Conservation (phyloP, 2,329 filamentous ascomycete genomes). For the Alternaria gaisen region DNA sequence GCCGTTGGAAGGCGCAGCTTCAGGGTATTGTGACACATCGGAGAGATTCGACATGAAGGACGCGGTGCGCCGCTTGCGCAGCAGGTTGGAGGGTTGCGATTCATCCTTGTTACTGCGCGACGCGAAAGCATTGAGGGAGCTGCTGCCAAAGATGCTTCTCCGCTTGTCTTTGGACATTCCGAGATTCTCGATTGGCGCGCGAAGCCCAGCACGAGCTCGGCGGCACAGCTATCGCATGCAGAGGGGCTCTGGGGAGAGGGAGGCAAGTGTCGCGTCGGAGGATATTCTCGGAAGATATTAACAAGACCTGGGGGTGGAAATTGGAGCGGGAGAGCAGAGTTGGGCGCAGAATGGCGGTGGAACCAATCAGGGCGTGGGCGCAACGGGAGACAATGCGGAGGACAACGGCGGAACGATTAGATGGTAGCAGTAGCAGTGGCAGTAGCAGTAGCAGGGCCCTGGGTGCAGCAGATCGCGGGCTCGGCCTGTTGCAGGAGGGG, state of each 20-base stretch:
- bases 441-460: background rate
- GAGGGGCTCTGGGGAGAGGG: constrained; percentile 18
- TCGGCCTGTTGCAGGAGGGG: constrained; percentile 11
- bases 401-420: constrained; percentile 7
- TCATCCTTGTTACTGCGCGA: constrained; percentile 44
- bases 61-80: constrained; percentile 50
- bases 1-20: constrained; percentile 27
- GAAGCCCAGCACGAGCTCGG: constrained; percentile 44
- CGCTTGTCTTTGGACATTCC: constrained; percentile 50
- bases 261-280: constrained; percentile 16
- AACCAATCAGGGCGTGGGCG: constrained; percentile 21
- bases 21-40: constrained; percentile 34
- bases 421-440: background rate
- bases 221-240: constrained; percentile 33
- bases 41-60: constrained; percentile 49
- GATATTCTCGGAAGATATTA: background rate
- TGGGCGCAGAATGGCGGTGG: background rate
- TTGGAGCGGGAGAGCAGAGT: constrained; percentile 8
- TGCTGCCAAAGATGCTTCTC: constrained; percentile 49
- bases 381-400: constrained; percentile 17
- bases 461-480: constrained; percentile 9
- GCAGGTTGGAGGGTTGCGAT: constrained; percentile 45
- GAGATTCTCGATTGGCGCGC: constrained; percentile 31
- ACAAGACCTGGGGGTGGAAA: constrained; percentile 2
- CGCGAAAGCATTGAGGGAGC: constrained; percentile 43